Base-by-base conservation (phyloP, 2,329 filamentous ascomycete genomes). In the Ramularia endophylla region DNA sequence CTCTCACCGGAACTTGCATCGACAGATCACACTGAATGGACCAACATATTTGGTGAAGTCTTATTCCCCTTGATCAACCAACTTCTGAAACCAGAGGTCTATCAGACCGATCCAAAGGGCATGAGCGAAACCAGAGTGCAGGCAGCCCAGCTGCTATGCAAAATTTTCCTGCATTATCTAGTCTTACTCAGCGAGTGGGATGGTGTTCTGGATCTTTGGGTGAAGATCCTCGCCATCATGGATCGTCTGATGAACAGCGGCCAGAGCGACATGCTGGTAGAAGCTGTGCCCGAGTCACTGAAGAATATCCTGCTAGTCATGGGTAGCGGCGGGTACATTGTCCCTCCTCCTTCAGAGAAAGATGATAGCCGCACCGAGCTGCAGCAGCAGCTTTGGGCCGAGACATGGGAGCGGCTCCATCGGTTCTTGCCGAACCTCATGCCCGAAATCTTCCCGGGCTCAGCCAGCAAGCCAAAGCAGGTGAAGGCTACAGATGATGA, bases 221-320 rank as follows among this genome's bases (percentile, higher is more conserved):
- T 92, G 33, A 83, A 83, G 63, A 94, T 97, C 41, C 77, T 97
- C n/a, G 87, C 89, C 54, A 86, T 95, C 40, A 88, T 98, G 78
- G 92, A 98, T 63, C 81, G 92, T 17, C 74, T 98, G 50, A 94
- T 95, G 81, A 95, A 95, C 58, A 92, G 86, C 57, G 90, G 90
- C 0, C 88, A 95, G 63, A 36, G 87, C 17, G 88, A 59, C 28
- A 56, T 55, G 47, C 54, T 94, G 81, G 88, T 94, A 66, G 92
- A 98, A 70, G 90, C 92, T 9, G 88, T 97, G 2, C 85, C 87
- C 1, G 92, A 98, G 65, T 92, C 87, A 51, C 70, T 98, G 43
- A 98, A 98, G 68, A 98, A 98, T 52, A 88, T 97, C 38, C 71
- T 97, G 17, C 74, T 98, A 8, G 92, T 98, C 56, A 95, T 98